Evolutionary conservation across 1,284 basidiomycete genomes (phyloP).

Genomic region (Cutaneotrichosporon spelunceum): DNA sequence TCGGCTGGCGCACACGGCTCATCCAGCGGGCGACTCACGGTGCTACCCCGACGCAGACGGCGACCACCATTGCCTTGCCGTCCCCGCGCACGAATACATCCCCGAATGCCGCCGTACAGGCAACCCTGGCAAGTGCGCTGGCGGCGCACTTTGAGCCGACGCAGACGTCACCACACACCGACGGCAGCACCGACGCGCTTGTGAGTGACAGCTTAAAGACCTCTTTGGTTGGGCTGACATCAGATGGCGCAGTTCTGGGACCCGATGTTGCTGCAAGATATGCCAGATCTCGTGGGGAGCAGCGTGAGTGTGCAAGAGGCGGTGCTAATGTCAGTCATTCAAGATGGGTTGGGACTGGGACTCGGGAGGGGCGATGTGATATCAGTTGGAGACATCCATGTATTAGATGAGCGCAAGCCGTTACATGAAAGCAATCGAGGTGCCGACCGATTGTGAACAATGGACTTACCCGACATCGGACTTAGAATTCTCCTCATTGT

Average conservation of each 20-base stretch:
- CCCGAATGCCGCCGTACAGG: slow-evolving; percentile 5
- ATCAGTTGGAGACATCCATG: too few relatives aligned
- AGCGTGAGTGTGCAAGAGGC: background rate
- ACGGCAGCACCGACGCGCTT: slow-evolving; percentile 12
- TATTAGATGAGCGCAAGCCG: background rate
- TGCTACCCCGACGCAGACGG: slow-evolving; percentile 1
- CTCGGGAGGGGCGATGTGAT: slow-evolving; percentile 2
- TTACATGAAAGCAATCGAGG: too few relatives aligned
- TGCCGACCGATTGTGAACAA: background rate
- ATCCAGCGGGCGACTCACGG: slow-evolving; percentile 22
- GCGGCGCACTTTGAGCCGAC: slow-evolving; percentile 9
- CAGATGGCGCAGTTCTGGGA: slow-evolving; percentile 21
- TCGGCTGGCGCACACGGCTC: slow-evolving; percentile 34
- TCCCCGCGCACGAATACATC: slow-evolving; percentile 12
- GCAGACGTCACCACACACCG: background rate
- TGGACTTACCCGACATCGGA: background rate
- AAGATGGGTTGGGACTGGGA: slow-evolving; percentile 15
- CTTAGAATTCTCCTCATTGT: background rate
- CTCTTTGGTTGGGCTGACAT: slow-evolving; percentile 2
- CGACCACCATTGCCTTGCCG: slow-evolving; percentile 18
- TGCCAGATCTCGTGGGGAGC: slow-evolving; percentile 4
- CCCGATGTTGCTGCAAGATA: slow-evolving; percentile 14
- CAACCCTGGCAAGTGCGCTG: slow-evolving; percentile 6
- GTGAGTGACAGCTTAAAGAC: slow-evolving; percentile 4
- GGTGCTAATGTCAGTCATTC: slow-evolving; percentile 1